Percentiles rank a stretch among this genome's conserved stretches.
Conservation (phyloP, 768 basidiomycete genomes). For the Floccularia luteovirens region DNA sequence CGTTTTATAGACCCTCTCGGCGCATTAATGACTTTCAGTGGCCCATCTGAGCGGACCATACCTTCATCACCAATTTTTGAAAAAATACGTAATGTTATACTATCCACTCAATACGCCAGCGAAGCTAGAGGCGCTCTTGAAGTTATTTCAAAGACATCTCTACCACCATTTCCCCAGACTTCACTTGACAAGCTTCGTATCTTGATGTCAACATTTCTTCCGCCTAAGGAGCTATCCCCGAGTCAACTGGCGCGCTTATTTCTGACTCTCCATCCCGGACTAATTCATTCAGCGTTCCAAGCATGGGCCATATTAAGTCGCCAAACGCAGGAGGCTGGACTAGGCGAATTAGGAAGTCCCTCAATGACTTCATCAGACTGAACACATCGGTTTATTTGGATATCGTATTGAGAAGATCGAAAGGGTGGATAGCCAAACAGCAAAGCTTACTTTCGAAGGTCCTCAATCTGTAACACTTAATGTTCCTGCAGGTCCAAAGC, state of each 20-base stretch:
- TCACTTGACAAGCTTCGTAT: constrained; percentile 42
- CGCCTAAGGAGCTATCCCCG: constrained; percentile 30
- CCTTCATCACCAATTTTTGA: constrained; percentile 21
- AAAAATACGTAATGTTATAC: constrained; percentile 47
- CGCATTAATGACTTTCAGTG: constrained; percentile 36
- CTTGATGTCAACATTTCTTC: constrained; percentile 42
- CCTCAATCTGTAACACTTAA: constrained; percentile 19
- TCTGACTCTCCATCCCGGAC: constrained; percentile 49
- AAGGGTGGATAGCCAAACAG: constrained; percentile 31
- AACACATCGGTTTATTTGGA: constrained; percentile 43
- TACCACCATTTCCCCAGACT: constrained; percentile 62
- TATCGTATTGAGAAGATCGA: constrained; percentile 35
- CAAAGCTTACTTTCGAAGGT: constrained; percentile 32
- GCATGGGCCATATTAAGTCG: constrained; percentile 56
- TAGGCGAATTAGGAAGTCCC: constrained; percentile 47
- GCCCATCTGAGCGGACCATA: constrained; percentile 5
- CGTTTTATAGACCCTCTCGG: constrained; percentile 59
- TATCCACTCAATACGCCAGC: constrained; percentile 56
- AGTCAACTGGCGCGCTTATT: constrained; percentile 46
- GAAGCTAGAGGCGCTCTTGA: constrained; percentile 50
- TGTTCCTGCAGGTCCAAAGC: constrained; percentile 43
- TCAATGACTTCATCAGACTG: constrained; percentile 27
- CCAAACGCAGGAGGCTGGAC: constrained; percentile 44
- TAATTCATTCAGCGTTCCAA: constrained; percentile 48
- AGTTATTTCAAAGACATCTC: constrained; percentile 39